Evolutionary conservation across 1,284 basidiomycete species (phyloP), one percentile per base, ranked within the genome.

Genomic region (Vanrija sp.): DNA sequence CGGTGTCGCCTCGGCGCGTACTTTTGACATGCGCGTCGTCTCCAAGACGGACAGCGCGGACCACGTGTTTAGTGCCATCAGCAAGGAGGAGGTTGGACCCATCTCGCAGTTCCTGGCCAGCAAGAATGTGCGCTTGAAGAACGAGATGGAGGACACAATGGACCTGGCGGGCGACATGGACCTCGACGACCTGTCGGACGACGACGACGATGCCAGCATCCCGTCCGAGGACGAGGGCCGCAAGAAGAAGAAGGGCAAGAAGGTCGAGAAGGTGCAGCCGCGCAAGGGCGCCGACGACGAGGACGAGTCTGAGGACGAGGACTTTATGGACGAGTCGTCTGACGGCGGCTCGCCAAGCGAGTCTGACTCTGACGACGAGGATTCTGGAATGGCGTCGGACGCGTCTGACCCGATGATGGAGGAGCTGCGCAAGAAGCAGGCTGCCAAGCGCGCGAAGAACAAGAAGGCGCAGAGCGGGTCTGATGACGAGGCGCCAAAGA

Each of bases 41-140:
- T 87, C 88, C 41, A 91, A 89, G 74, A 82, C 79, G 45, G 77
- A 74, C 4, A 85, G 86, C 0, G 83, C 86, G 2, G 91, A 95
- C 64, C 84, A 89, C 69, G 87, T 85, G 18, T 99, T 99, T 78
- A 89, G 88, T 5, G 88, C 89, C 10, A 86, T 99, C 76, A 90
- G 88, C 77, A 94, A 96, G 75, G 96, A 98, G 72, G 96, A 99
- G 72, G 87, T 95, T 63, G 88, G 89, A 56, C 81, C 84, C 7
- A 87, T 92, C 42, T 89, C 92, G 66, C 79, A 82, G 23, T 97
- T 89, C 77, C 78, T 99, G 61, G 84, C 85, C 63, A 85, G 87
- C 47, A 95, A 96, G 80, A 95, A 94, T 75, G 83, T 98, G 61
- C 84, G 86, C 64, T 83, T 96, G 58, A 96, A 98, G 84, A 97